Evolutionary conservation across 106 monocot genomes (phyloP), one percentile per base, ranked within the genome.

Genomic region (Dioscorea dumetorum): DNA sequence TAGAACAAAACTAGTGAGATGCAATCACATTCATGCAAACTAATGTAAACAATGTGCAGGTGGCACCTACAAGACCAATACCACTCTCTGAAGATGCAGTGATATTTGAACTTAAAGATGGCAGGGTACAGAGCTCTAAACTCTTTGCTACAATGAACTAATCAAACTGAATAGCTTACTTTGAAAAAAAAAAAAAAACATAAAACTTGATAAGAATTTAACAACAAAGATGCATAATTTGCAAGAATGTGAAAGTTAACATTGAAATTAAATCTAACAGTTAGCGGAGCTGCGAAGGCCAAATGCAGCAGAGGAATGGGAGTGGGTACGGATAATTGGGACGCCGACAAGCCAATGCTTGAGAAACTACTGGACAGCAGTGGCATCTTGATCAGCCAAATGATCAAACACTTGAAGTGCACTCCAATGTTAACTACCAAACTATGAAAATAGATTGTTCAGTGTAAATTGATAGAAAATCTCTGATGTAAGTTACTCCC

Each of bases 21-120:
- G 3, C 28, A 34, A 33, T 7, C 5, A 62, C 28, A 62, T 3
- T 33, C n/a, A 12, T 33, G 12, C 16, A 31, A 31, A 11, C n/a
- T 11, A 62, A 33, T 14, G 6, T 33, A 32, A 62, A 33, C 62
- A n/a, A 62, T 12, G 3, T 75, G 72, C 86, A 94, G 94, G 87
- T 94, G n/a, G 75, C 84, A 10, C 58, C 85, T 4, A 69, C 77
- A 20, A 62, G 94, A 33, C 94, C 94, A 5, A 83, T 87, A 58
- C 75, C 82, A 24, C 87, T 94, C 59, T 94, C 94, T 0, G 80
- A 94, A 20, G 66, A 83, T 60, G 84, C 94, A 8, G 63, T 94
- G 22, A 81, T 94, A 49, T 94, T 94, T 49, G 78, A 87, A 66
- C 71, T 90, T 49, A 78, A 81, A 62, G 94, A 94, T 69, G 90